Conservation (phyloP, 495 filamentous ascomycete species). For the Lophium mytilinum region DNA sequence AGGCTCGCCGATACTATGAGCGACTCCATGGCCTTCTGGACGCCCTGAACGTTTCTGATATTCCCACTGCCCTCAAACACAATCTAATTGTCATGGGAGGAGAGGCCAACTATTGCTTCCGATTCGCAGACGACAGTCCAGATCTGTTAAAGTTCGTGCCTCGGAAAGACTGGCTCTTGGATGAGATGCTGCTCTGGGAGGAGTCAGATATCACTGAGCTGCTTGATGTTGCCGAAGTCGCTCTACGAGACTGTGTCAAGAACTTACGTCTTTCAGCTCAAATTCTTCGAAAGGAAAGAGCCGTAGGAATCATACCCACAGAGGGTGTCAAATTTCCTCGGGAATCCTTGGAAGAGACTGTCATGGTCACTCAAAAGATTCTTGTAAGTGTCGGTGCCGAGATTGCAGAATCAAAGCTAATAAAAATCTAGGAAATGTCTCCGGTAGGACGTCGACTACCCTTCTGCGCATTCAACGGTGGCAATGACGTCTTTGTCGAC, state of each 20-base stretch:
- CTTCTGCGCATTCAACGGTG: slow-evolving; percentile 96
- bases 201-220: slow-evolving; percentile 68
- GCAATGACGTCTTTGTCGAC: slow-evolving; percentile 96
- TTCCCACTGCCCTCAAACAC: slow-evolving; percentile 56
- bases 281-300: slow-evolving; percentile 82
- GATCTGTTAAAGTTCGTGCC: slow-evolving; percentile 54
- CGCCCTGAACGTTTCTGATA: slow-evolving; percentile 57
- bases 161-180: slow-evolving; percentile 66
- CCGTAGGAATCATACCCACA: slow-evolving; percentile 78
- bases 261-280: slow-evolving; percentile 68
- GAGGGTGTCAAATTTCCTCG: slow-evolving; percentile 60
- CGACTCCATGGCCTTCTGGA: slow-evolving; percentile 80
- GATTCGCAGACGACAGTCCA: slow-evolving; percentile 49
- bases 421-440: slow-evolving; percentile 52
- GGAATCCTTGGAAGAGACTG: slow-evolving; percentile 91
- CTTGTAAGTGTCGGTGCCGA: slow-evolving; percentile 34
- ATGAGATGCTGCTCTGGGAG: slow-evolving; percentile 80
- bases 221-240: slow-evolving; percentile 77
- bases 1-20: slow-evolving; percentile 71
- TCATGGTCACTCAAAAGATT: slow-evolving; percentile 85
- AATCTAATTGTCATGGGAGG: slow-evolving; percentile 88
- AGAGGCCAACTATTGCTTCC: slow-evolving; percentile 76
- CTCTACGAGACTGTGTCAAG: slow-evolving; percentile 67
- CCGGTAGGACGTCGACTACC: slow-evolving; percentile 61
- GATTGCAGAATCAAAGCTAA: background rate